phyloP scores from a whole-genome alignment of 2,329 filamentous ascomycete species.

The Fusarium albosuccineum region DNA sequence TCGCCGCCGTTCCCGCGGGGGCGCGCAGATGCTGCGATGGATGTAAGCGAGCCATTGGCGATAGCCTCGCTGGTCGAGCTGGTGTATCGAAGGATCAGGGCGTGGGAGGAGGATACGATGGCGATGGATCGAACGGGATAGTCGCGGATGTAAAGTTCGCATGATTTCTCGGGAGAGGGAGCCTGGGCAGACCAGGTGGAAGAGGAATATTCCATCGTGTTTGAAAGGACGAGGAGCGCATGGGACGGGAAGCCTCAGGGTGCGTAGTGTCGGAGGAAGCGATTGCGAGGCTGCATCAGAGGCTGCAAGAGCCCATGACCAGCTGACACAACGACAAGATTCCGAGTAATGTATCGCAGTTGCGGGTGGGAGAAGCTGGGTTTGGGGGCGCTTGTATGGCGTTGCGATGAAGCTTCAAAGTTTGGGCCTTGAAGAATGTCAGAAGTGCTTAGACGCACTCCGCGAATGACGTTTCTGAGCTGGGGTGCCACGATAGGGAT shows the following conservation, averaged over 20 bases:
- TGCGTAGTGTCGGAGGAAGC: slow-evolving; percentile 25
- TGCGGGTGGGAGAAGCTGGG: slow-evolving; percentile 15
- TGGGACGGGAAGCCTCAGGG: slow-evolving; percentile 20
- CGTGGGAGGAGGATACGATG: slow-evolving; percentile 82
- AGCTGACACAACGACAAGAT: neutral
- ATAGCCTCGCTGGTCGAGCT: slow-evolving; percentile 71
- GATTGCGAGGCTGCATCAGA: slow-evolving; percentile 27
- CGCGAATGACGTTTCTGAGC: slow-evolving; percentile 42
- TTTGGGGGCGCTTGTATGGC: slow-evolving; percentile 19
- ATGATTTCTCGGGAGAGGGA: slow-evolving; percentile 70
- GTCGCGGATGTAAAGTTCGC: slow-evolving; percentile 87
- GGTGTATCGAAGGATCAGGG: slow-evolving; percentile 86
- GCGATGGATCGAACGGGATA: slow-evolving; percentile 89
- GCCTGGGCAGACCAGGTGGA: slow-evolving; percentile 61
- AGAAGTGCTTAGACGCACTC: slow-evolving; percentile 23
- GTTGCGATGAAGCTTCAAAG: slow-evolving; percentile 35
- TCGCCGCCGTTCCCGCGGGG: slow-evolving; percentile 58
- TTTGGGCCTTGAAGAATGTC: slow-evolving; percentile 38
- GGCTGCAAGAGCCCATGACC: slow-evolving; percentile 25
- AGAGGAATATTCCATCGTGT: slow-evolving; percentile 63
- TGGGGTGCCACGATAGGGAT: slow-evolving; percentile 26
- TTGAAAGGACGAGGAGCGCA: slow-evolving; percentile 16
- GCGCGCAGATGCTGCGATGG: slow-evolving; percentile 62
- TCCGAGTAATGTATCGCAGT: slow-evolving; percentile 1
- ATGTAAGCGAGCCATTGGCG: slow-evolving; percentile 70